Conservation (phyloP, 2,329 filamentous ascomycete genomes). For the Arthrobotrys sinensis region DNA sequence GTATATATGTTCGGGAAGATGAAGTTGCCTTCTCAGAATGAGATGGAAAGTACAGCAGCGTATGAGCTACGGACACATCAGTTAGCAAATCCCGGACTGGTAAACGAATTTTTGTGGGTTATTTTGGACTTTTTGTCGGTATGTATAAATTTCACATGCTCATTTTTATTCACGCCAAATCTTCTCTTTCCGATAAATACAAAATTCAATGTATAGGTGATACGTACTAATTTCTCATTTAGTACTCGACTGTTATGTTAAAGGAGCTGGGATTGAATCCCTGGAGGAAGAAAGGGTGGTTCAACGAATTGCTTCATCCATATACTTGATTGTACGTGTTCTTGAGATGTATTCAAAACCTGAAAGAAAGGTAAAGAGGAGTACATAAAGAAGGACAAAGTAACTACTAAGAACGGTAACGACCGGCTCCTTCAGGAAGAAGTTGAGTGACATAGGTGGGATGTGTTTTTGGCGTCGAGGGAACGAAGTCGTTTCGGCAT, state of each 20-base stretch:
- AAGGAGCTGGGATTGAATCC: conserved; percentile 42
- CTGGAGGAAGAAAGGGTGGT: conserved; percentile 30
- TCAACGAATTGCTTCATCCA: conserved; percentile 10
- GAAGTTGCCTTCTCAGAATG: conserved; percentile 25
- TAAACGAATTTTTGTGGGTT: conserved; percentile 26
- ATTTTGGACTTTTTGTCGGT: conserved; percentile 25
- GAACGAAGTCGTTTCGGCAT: conserved; percentile 69
- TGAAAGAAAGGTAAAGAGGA: conserved; percentile 70
- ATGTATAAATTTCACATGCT: conserved; percentile 13
- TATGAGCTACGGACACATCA: conserved; percentile 32
- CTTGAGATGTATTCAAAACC: conserved; percentile 72
- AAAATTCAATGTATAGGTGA: neutral
- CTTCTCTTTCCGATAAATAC: no score
- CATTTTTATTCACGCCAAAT: no score
- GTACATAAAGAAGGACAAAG: conserved; percentile 70
- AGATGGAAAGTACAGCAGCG: conserved; percentile 34
- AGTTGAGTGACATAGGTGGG: conserved; percentile 69
- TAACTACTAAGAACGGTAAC: conserved; percentile 70
- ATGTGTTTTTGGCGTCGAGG: conserved; percentile 66
- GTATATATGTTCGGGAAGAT: conserved; percentile 50
- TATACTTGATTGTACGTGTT: conserved; percentile 69
- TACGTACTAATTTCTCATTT: neutral
- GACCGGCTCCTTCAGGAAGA: conserved; percentile 70
- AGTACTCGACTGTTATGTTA: conserved; percentile 25
- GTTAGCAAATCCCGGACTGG: conserved; percentile 8